These are phyloP conservation scores for Podaxis sp. DNA, from an alignment of 768 basidiomycete species.

Conservation along the genomic window DNA sequence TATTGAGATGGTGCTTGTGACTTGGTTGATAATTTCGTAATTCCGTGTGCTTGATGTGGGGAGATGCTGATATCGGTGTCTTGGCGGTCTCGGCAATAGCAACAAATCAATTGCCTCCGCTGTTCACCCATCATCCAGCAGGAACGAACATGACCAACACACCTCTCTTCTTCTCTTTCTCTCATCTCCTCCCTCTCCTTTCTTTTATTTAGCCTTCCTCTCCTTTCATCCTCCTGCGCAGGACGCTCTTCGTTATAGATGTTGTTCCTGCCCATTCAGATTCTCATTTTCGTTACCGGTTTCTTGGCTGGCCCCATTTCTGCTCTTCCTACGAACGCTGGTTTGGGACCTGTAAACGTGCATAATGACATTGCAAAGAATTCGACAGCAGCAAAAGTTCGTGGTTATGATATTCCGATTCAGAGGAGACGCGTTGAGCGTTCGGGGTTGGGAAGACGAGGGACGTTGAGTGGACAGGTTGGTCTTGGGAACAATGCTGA, in stretches of 20 bases:
- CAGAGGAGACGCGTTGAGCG: slow-evolving; percentile 20
- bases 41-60: not conserved
- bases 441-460: slow-evolving; percentile 22
- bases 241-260: slow-evolving; percentile 26
- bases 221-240: slow-evolving; percentile 23
- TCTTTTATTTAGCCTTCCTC: slow-evolving; percentile 10
- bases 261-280: slow-evolving; percentile 14
- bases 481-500: slow-evolving; percentile 38
- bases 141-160: not conserved
- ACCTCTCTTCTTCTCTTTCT: not conserved
- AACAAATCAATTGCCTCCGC: not conserved
- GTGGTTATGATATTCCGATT: slow-evolving; percentile 25
- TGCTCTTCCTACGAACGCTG: slow-evolving; percentile 15
- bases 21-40: not conserved
- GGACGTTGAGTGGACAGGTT: slow-evolving; percentile 30
- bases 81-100: not conserved
- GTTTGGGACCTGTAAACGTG: not conserved
- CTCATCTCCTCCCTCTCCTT: slow-evolving; percentile 13
- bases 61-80: not conserved
- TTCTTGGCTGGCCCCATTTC: slow-evolving; percentile 20
- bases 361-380: not conserved
- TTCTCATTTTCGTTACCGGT: slow-evolving; percentile 17
- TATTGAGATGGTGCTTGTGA: not conserved
- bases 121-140: not conserved
- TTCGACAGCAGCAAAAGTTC: not conserved